Percentiles rank a stretch among this genome's conserved stretches.
These are phyloP conservation scores for Syzygium oleosum DNA, from an alignment of 345 rosid species.

Conservation along the genomic window DNA sequence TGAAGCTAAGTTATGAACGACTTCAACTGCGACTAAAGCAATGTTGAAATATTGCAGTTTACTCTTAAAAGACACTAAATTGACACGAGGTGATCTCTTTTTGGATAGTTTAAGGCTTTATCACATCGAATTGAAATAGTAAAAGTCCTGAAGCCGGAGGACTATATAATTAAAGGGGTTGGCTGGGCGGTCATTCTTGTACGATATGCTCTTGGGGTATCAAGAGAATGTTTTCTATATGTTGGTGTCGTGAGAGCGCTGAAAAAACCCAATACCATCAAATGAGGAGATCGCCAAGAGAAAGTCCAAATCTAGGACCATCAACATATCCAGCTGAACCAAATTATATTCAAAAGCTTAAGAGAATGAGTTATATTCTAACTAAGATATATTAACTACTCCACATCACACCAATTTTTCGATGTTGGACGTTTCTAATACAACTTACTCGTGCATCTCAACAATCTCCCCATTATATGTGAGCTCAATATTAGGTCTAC, in stretches of 20 bases:
- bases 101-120: background rate
- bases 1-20: background rate
- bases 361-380: background rate
- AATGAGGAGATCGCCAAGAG: background rate
- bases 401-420: fast-evolving
- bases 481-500: background rate
- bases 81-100: background rate
- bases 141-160: background rate
- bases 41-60: background rate
- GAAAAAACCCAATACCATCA: fast-evolving
- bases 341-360: background rate
- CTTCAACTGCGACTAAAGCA: background rate
- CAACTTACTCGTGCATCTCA: background rate
- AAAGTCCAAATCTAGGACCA: background rate
- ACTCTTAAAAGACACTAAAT: background rate
- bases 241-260: fast-evolving
- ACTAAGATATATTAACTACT: background rate
- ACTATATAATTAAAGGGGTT: background rate
- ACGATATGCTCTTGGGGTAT: background rate
- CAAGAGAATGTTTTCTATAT: background rate
- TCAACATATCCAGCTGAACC: fast-evolving
- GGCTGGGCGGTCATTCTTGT: background rate
- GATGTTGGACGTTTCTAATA: background rate
- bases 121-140: background rate
- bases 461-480: background rate